These are phyloP conservation scores for Pseudogymnoascus sp. DNA, from an alignment of 2,329 filamentous ascomycete species.

Conservation along the genomic window DNA sequence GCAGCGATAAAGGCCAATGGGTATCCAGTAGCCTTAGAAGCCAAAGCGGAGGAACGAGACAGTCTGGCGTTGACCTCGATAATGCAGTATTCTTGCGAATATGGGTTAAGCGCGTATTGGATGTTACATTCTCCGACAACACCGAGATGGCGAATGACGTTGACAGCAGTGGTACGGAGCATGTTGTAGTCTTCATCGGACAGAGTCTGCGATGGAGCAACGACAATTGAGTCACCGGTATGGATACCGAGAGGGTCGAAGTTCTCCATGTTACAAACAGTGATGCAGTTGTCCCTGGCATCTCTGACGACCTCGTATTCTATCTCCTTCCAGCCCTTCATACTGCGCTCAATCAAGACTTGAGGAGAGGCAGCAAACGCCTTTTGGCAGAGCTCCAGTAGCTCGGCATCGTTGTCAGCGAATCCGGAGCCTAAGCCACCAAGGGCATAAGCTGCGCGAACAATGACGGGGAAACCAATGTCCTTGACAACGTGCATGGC, in stretches of 20 bases:
- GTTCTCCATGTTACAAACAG: constrained; percentile 99
- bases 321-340: constrained; percentile 99
- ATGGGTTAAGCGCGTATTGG: constrained; percentile 93
- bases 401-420: constrained; percentile 75
- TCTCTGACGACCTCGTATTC: constrained; percentile 98
- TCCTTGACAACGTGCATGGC: constrained; percentile 79
- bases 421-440: constrained; percentile 95
- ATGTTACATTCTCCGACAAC: constrained; percentile 99
- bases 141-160: constrained; percentile 92
- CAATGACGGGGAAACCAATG: constrained; percentile 95
- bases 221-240: constrained; percentile 96
- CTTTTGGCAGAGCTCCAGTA: constrained; percentile 85
- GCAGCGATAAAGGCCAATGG: constrained; percentile 93
- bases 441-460: constrained; percentile 90
- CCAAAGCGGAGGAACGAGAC: constrained; percentile 88
- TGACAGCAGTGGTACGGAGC: constrained; percentile 92
- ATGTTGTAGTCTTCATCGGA: constrained; percentile 99
- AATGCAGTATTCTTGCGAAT: constrained; percentile 94
- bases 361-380: constrained; percentile 93
- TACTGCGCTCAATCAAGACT: constrained; percentile 92
- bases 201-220: constrained; percentile 91
- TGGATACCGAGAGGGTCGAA: constrained; percentile 98
- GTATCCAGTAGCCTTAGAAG: constrained; percentile 95
- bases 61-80: constrained; percentile 98
- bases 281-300: constrained; percentile 95